Percentiles rank a stretch among this genome's conserved stretches.
phyloP scores from a whole-genome alignment of 2,329 filamentous ascomycete genomes.

The Aspergillus neoniger region DNA sequence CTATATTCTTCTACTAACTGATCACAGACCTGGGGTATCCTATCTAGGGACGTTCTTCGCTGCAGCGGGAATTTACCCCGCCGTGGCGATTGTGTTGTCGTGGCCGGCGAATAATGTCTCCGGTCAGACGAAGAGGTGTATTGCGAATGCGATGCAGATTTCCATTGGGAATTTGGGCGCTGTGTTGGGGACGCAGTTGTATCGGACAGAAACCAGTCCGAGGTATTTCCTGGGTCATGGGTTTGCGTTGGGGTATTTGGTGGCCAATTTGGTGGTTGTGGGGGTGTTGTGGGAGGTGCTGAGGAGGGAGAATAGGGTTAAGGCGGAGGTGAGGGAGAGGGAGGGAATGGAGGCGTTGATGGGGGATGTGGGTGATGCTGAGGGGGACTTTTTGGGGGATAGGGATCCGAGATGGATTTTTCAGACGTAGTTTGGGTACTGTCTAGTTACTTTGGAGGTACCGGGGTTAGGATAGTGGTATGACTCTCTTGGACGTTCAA shows the following conservation, averaged over 20 bases:
- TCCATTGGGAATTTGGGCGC: slow-evolving; percentile 70
- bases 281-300: slow-evolving; percentile 54
- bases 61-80: slow-evolving; percentile 68
- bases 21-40: slow-evolving; percentile 57
- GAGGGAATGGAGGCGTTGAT: slow-evolving; percentile 31
- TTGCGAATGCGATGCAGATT: slow-evolving; percentile 71
- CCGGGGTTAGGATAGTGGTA: no score
- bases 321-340: slow-evolving; percentile 51
- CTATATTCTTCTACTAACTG: slow-evolving; percentile 62
- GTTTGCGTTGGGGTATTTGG: slow-evolving; percentile 62
- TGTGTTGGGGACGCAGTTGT: slow-evolving; percentile 69
- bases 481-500: no score
- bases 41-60: slow-evolving; percentile 66
- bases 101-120: slow-evolving; percentile 74
- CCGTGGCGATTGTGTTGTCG: slow-evolving; percentile 62
- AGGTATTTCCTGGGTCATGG: slow-evolving; percentile 67
- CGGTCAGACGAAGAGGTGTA: slow-evolving; percentile 68
- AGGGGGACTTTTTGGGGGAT: slow-evolving; percentile 61
- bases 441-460: no score
- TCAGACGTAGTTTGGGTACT: slow-evolving; percentile 42
- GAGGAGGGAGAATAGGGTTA: slow-evolving; percentile 58
- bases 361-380: slow-evolving; percentile 52
- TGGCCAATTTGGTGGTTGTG: no score
- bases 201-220: slow-evolving; percentile 62
- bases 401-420: slow-evolving; percentile 68